A percentile compares a stretch with the other conserved stretches of the same genome.
phyloP scores from a whole-genome alignment of 108 stramenopile genomes.

The Nannochloropsis salina region DNA sequence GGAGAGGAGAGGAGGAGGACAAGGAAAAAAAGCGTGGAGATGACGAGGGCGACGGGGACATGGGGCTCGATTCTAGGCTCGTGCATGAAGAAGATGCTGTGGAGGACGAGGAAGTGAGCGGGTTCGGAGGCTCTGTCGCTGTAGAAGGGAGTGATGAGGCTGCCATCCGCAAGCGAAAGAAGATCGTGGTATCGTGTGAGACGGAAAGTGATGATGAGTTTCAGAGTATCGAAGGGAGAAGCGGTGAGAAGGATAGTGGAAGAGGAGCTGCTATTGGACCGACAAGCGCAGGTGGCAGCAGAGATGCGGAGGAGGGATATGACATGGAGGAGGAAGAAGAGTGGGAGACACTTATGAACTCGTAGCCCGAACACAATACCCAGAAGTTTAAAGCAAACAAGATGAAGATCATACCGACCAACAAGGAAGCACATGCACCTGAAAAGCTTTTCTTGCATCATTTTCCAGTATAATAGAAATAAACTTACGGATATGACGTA shows the following conservation, averaged over 20 bases:
- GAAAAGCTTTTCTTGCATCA: no score
- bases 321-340: neutral
- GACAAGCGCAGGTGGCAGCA: neutral
- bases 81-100: neutral
- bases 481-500: no score
- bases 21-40: slow-evolving; percentile 15
- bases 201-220: neutral
- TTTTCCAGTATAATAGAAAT: no score
- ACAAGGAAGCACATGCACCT: no score
- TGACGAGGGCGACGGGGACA: neutral
- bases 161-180: neutral
- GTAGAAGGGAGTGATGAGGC: neutral
- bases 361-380: neutral
- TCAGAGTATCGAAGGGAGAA: neutral
- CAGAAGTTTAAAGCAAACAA: no score
- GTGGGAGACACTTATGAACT: slow-evolving; percentile 12
- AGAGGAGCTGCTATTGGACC: neutral
- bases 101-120: neutral
- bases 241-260: neutral
- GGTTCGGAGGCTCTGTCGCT: no score
- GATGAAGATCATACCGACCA: no score
- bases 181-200: no score
- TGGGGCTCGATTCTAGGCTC: neutral
- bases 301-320: neutral
- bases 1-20: slow-evolving; percentile 23